Conservation (phyloP, 2,329 filamentous ascomycete species). For the Volutella citrinella region DNA sequence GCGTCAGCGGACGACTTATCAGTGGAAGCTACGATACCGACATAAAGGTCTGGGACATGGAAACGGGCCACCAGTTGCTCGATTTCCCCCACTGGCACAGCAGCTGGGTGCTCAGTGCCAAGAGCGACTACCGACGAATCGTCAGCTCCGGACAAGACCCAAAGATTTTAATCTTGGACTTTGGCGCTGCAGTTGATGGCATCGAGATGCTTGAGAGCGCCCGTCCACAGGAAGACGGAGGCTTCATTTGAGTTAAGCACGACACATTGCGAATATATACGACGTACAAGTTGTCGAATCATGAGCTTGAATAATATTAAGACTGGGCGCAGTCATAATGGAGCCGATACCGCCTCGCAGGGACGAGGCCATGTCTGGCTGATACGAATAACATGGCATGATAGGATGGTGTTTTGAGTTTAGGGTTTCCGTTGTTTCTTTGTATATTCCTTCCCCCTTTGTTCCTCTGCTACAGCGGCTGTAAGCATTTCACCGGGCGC, state of each 20-base stretch:
- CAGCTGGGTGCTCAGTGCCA: slow-evolving; percentile 94
- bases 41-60: slow-evolving; percentile 91
- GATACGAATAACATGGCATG: no score
- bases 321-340: background rate
- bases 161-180: slow-evolving; percentile 90
- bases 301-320: background rate
- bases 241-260: slow-evolving; percentile 23
- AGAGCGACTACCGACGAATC: slow-evolving; percentile 91
- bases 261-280: background rate
- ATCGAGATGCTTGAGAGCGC: slow-evolving; percentile 57
- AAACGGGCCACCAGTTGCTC: slow-evolving; percentile 72
- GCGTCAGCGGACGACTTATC: slow-evolving; percentile 77
- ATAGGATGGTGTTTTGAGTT: no score
- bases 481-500: no score
- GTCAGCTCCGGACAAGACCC: slow-evolving; percentile 94
- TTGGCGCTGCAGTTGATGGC: slow-evolving; percentile 61
- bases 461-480: no score
- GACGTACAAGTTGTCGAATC: slow-evolving; percentile 1
- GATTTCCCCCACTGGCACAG: slow-evolving; percentile 93
- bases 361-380: slow-evolving; percentile 5
- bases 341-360: no score
- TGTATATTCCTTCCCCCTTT: no score
- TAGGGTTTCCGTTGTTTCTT: no score
- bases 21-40: slow-evolving; percentile 94
- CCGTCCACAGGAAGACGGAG: slow-evolving; percentile 12